Evolutionary conservation across 1,284 basidiomycete genomes (phyloP).

Genomic region (Microbotryomycetes sp.): DNA sequence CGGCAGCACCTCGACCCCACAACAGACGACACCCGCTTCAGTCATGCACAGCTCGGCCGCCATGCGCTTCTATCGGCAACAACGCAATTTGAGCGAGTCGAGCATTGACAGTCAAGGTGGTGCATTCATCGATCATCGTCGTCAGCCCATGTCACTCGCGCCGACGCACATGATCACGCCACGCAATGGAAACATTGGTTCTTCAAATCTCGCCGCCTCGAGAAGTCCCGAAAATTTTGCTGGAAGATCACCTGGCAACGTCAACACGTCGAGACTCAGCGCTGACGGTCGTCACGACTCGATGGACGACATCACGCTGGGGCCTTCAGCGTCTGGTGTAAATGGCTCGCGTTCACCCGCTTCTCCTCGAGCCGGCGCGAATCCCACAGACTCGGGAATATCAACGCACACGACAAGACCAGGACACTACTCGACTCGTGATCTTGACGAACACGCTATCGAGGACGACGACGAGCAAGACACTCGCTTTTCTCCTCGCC

Average conservation of each 20-base stretch:
- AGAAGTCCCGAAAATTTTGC: conserved; percentile 8
- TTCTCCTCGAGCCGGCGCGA: conserved; percentile 8
- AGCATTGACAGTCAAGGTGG: conserved; percentile 38
- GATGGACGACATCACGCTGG: conserved; percentile 1
- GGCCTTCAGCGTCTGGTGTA: neutral
- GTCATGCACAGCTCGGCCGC: conserved; percentile 22
- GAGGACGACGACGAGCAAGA: conserved; percentile 9
- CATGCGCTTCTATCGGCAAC: conserved; percentile 33
- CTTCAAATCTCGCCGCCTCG: neutral
- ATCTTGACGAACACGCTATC: conserved; percentile 27
- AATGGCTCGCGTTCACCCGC: conserved; percentile 5
- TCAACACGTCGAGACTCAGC: neutral
- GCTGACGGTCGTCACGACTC: neutral
- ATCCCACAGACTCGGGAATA: conserved; percentile 2
- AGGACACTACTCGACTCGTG: conserved; percentile 3
- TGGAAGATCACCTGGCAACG: neutral
- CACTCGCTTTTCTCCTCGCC: conserved; percentile 7
- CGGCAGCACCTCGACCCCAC: neutral
- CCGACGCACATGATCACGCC: conserved; percentile 10
- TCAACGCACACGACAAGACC: conserved; percentile 9
- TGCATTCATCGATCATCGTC: conserved; percentile 38
- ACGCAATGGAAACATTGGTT: neutral
- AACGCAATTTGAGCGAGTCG: conserved; percentile 37
- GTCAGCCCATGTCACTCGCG: conserved; percentile 32
- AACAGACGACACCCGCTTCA: conserved; percentile 2